A percentile compares a stretch with the other conserved stretches of the same genome.
These are phyloP conservation scores for Diaporthe batatas DNA, from an alignment of 2,329 filamentous ascomycete genomes.

Conservation along the genomic window DNA sequence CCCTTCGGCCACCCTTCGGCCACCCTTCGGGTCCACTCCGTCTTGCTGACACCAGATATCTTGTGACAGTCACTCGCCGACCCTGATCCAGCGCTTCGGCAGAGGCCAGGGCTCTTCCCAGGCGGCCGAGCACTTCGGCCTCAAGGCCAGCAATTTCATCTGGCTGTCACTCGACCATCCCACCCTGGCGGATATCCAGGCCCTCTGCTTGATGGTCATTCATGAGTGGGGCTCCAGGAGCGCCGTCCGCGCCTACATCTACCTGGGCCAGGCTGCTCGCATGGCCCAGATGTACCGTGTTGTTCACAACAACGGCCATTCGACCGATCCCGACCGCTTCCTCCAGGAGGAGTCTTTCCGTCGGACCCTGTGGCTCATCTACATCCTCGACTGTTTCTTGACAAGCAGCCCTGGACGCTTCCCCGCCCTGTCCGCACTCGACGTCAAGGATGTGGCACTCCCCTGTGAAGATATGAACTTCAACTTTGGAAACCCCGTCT, in stretches of 20 bases:
- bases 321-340: slow-evolving; percentile 69
- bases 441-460: slow-evolving; percentile 68
- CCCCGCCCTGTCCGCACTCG: slow-evolving; percentile 66
- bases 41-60: slow-evolving; percentile 26
- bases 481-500: slow-evolving; percentile 71
- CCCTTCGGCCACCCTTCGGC: too few species aligned
- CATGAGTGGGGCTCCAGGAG: slow-evolving; percentile 74
- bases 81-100: slow-evolving; percentile 70
- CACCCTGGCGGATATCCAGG: slow-evolving; percentile 71
- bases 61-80: slow-evolving; percentile 64
- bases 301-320: slow-evolving; percentile 66
- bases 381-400: slow-evolving; percentile 73
- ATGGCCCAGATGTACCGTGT: slow-evolving; percentile 76
- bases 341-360: slow-evolving; percentile 72
- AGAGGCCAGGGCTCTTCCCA: slow-evolving; percentile 61
- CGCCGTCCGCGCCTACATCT: slow-evolving; percentile 73
- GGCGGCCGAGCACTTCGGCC: slow-evolving; percentile 71
- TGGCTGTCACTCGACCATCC: slow-evolving; percentile 72
- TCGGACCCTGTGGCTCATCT: slow-evolving; percentile 72
- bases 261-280: slow-evolving; percentile 72
- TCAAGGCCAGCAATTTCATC: slow-evolving; percentile 69
- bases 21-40: neutral
- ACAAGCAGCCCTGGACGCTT: slow-evolving; percentile 73
- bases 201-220: slow-evolving; percentile 71
- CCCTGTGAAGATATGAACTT: slow-evolving; percentile 74